Percentiles rank a stretch among this genome's conserved stretches.
Conservation (phyloP, 1,139 yeast species). For the Taiozyma onychis region DNA sequence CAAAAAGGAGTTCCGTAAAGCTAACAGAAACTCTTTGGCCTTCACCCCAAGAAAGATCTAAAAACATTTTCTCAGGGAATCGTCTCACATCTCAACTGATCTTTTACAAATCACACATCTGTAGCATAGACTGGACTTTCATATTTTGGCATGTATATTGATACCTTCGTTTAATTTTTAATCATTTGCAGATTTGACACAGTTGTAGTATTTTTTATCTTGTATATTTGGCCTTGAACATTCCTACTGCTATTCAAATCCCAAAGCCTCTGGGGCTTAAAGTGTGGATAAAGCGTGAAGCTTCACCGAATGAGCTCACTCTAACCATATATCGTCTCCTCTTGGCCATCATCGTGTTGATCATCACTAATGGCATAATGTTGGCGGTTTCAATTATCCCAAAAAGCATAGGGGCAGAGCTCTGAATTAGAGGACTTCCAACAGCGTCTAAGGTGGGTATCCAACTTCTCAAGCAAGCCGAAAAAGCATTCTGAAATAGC, state of each 20-base stretch:
- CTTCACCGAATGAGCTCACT: constrained; percentile 24
- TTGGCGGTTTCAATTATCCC: constrained; percentile 12
- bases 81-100: neutral
- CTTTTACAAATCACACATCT: neutral
- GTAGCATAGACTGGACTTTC: neutral
- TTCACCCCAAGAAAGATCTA: constrained; percentile 7
- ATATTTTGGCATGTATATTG: neutral
- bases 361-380: constrained; percentile 4
- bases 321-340: constrained; percentile 44
- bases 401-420: constrained; percentile 11
- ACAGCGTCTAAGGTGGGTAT: constrained; percentile 11
- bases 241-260: too few relatives aligned
- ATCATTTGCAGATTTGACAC: constrained; percentile 1
- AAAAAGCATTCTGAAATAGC: too few relatives aligned
- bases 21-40: constrained; percentile 42
- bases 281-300: neutral
- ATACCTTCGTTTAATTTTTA: neutral
- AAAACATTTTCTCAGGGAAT: neutral
- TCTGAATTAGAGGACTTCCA: constrained; percentile 8
- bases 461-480: constrained; percentile 5
- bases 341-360: neutral
- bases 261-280: constrained; percentile 2
- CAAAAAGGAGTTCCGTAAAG: constrained; percentile 50
- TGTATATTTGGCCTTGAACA: too few relatives aligned
- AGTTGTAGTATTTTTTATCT: neutral